These are phyloP conservation scores for Plectranthus barbatus DNA, from an alignment of 257 asterid species.

Conservation along the genomic window DNA sequence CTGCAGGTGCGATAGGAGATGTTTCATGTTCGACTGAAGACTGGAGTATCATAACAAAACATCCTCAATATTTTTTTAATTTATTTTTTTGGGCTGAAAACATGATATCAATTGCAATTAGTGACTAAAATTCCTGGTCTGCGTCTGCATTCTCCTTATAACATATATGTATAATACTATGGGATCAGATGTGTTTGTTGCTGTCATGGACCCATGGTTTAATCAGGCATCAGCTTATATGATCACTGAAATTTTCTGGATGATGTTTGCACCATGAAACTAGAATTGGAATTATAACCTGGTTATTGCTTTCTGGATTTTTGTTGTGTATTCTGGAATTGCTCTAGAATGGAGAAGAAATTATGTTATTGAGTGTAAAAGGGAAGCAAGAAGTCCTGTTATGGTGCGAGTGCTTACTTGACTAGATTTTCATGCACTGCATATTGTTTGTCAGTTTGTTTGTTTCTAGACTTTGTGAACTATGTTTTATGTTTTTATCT, in stretches of 20 bases:
- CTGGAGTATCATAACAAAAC: background rate
- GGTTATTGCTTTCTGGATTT: background rate
- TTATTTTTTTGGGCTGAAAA: background rate
- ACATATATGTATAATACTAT: background rate
- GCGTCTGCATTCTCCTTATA: background rate
- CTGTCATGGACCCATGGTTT: background rate
- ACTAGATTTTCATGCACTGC: background rate
- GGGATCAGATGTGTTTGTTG: background rate
- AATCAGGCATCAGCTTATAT: background rate
- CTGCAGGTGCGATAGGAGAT: background rate
- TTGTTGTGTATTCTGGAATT: background rate
- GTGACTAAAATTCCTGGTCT: background rate
- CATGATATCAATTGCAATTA: background rate
- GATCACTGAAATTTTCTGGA: background rate
- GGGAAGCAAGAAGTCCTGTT: background rate
- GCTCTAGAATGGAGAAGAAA: background rate
- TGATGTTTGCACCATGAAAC: background rate
- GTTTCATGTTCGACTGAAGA: background rate
- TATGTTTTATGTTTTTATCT: constrained; percentile 15
- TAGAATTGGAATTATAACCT: background rate
- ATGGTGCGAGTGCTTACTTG: background rate
- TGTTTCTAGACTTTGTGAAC: constrained; percentile 1
- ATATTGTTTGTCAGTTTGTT: background rate
- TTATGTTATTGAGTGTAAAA: background rate
- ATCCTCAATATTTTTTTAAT: too few species aligned